Evolutionary conservation across 176 grass and related monocot species (phyloP).

Genomic region (Bothriochloa decipiens): DNA sequence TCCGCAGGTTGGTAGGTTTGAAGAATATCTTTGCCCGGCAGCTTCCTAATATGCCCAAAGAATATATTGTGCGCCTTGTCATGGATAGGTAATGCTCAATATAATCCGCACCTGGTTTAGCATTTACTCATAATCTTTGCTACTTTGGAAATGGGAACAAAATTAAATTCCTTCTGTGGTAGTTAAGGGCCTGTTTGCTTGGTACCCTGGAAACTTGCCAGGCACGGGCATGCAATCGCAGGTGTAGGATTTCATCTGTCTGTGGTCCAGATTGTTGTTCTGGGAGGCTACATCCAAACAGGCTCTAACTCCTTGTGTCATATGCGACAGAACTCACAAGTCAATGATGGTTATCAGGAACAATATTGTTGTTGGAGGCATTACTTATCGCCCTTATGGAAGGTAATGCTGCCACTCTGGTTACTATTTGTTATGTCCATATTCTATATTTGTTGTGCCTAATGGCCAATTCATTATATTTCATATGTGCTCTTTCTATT

Average conservation of each 20-base stretch:
- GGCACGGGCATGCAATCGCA: too few species aligned
- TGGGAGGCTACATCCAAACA: too few species aligned
- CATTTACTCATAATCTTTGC: not conserved
- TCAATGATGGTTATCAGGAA: conserved; percentile 99
- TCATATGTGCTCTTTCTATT: not conserved
- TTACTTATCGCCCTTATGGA: conserved; percentile 94
- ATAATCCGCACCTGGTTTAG: not conserved
- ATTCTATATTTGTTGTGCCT: conserved; percentile 25
- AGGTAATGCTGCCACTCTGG: conserved; percentile 54
- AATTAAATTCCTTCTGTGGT: conserved; percentile 15
- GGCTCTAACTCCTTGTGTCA: not conserved
- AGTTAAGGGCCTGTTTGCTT: not conserved
- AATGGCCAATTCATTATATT: conserved; percentile 1
- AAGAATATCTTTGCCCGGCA: conserved; percentile 99
- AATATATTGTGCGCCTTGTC: conserved; percentile 96
- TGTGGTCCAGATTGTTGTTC: too few species aligned
- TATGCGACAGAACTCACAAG: conserved; percentile 86
- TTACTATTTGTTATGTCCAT: conserved; percentile 14
- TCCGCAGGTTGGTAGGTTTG: conserved; percentile 90
- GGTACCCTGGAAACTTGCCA: too few species aligned
- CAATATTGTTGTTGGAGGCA: conserved; percentile 94
- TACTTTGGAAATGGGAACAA: not conserved
- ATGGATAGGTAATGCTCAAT: conserved; percentile 83
- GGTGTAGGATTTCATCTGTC: too few species aligned
- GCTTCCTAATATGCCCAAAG: conserved; percentile 99